Conservation (phyloP, 306 rosid species). For the Myrica gale region DNA sequence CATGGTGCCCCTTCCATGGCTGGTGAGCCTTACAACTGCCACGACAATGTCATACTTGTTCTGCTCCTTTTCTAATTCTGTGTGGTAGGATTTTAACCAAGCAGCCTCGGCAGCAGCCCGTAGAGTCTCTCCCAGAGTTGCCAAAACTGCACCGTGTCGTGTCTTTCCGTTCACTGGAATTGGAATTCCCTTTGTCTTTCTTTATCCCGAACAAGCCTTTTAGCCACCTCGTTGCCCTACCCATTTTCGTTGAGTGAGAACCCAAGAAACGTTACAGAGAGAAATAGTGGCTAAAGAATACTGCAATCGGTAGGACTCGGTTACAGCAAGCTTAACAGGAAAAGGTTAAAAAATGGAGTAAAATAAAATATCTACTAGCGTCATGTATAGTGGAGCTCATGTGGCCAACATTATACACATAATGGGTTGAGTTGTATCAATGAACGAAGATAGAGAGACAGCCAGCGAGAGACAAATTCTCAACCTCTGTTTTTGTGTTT, state of each 20-base stretch:
- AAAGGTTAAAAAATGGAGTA: no score
- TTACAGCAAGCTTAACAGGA: no score
- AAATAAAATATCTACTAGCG: no score
- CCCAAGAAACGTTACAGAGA: background rate
- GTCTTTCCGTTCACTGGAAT: slow-evolving; percentile 24
- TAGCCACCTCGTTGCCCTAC: slow-evolving; percentile 73
- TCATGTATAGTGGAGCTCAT: no score
- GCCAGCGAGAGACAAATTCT: no score
- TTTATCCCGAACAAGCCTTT: slow-evolving; percentile 68
- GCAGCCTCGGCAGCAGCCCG: slow-evolving; percentile 57
- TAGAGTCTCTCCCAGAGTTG: slow-evolving; percentile 29
- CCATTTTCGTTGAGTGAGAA: slow-evolving; percentile 45
- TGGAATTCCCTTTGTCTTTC: slow-evolving; percentile 41
- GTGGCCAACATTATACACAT: no score
- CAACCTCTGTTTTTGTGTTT: no score
- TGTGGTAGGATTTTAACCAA: slow-evolving; percentile 65
- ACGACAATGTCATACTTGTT: slow-evolving; percentile 89
- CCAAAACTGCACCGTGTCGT: slow-evolving; percentile 21
- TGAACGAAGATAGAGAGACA: no score
- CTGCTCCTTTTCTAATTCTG: slow-evolving; percentile 65
- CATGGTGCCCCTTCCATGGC: slow-evolving; percentile 73
- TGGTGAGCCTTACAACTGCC: slow-evolving; percentile 78
- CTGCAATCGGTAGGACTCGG: slow-evolving; percentile 26
- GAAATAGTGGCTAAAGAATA: slow-evolving; percentile 20
- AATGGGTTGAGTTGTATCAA: no score